Evolutionary conservation across 768 basidiomycete genomes (phyloP).

Genomic region (Mycena filopes): DNA sequence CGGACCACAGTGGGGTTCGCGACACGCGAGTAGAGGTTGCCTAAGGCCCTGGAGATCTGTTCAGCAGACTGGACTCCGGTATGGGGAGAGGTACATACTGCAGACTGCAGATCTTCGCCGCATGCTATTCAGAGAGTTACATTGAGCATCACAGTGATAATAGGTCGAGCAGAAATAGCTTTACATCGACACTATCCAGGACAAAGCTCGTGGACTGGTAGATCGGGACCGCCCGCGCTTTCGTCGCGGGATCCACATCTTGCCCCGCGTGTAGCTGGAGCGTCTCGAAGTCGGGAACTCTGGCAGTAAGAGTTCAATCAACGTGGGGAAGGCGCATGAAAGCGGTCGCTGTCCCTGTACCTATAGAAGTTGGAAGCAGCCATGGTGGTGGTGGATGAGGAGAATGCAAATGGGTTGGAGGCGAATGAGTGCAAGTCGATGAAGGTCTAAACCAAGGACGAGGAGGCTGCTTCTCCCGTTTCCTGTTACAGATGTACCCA

Average conservation of each 20-base stretch:
- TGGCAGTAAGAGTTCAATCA: conserved; percentile 9
- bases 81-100: no score
- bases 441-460: no score
- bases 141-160: no score
- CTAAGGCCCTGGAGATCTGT: conserved; percentile 35
- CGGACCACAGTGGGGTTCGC: conserved; percentile 54
- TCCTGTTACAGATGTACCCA: no score
- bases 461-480: no score
- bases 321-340: no score
- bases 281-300: conserved; percentile 60
- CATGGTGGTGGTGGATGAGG: no score
- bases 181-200: conserved; percentile 58
- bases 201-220: conserved; percentile 58
- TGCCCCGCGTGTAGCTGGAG: conserved; percentile 67
- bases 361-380: neutral
- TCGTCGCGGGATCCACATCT: conserved; percentile 50
- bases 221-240: conserved; percentile 65
- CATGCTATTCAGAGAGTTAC: conserved; percentile 37
- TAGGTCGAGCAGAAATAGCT: no score
- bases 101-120: neutral
- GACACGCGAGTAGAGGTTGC: conserved; percentile 56
- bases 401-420: no score
- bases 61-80: no score
- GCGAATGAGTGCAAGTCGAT: no score
- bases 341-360: neutral